Evolutionary conservation across 2,329 filamentous ascomycete genomes (phyloP), one percentile per base, ranked within the genome.

Genomic region (Herpomyces periplanetae): DNA sequence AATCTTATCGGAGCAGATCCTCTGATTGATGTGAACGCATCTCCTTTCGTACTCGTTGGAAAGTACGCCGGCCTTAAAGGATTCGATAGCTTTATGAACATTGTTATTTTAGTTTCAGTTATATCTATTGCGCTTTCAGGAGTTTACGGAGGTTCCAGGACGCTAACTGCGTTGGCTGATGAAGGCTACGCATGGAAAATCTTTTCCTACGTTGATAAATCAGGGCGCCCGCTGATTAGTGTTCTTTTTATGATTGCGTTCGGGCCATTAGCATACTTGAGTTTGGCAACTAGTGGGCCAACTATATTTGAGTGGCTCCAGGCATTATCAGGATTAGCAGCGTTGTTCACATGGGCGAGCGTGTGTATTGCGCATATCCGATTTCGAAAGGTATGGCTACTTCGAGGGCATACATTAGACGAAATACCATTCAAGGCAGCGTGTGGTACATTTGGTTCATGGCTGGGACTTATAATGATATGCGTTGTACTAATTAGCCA

Each of bases 291-390:
- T 1, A 36, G 38, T 0, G 52, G 52, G 16, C 31, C 36, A 3
- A 33, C 39, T 0, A 46, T 60, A 7, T 58, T 63, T 21, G 44
- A 50, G 25, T 62, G 57, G 57, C 46, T 63, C 2, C 45, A 53
- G 11, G 50, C 56, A 4, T 39, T 62, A 6, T 59, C 54, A 2
- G 56, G 51, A 20, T 44, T 62, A 2, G 47, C 49, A 6, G 45
- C 51, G 10, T 43, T 62, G 17, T 61, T 60, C 34, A 51, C 54
- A 8, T 63, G 56, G 56, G 52, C 44, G 10, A 53, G 48, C 17
- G 58, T 63, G 28, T 59, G 53, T 31, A 32, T 56, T 8, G 45
- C 54, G 2, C 60, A 65, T 28, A 61, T 65, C 30, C 54, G 59
- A 9, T 62, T 60, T 46, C 53, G 57, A 14, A 26, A 30, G 3